Evolutionary conservation across 139 green algal genomes (phyloP).

Genomic region (Chlamydomonas asymmetrica): DNA sequence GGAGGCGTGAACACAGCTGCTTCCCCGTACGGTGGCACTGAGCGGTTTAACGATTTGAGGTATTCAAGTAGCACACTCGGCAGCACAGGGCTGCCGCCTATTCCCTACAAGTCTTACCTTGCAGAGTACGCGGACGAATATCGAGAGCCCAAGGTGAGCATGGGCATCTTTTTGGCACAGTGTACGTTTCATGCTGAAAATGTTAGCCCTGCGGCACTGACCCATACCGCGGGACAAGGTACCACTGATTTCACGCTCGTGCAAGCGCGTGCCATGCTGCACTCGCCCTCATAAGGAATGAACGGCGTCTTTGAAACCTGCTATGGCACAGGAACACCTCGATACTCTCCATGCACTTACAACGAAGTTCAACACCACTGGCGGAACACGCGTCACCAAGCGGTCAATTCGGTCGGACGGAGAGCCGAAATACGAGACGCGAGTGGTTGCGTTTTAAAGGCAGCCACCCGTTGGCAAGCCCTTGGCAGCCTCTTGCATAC

Average conservation of each 20-base stretch:
- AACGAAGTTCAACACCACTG: conserved; percentile 6
- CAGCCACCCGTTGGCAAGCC: background rate
- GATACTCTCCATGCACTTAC: conserved; percentile 16
- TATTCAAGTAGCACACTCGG: conserved; percentile 6
- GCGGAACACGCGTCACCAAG: conserved; percentile 6
- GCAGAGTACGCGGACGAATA: conserved; percentile 30
- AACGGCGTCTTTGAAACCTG: background rate
- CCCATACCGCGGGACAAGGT: background rate
- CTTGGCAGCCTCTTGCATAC: no score
- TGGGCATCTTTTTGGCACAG: background rate
- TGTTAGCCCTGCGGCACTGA: background rate
- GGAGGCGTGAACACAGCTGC: no score
- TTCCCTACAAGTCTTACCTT: conserved; percentile 17
- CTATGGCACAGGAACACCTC: background rate
- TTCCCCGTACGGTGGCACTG: no score
- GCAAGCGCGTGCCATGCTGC: background rate
- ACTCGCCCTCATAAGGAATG: background rate
- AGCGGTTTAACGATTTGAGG: background rate
- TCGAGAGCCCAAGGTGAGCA: conserved; percentile 17
- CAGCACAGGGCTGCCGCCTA: conserved; percentile 5
- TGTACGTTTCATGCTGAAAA: background rate
- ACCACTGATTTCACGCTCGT: background rate
- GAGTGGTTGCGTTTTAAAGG: background rate
- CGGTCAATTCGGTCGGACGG: conserved; percentile 18
- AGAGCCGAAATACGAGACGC: conserved; percentile 12